These are phyloP conservation scores for Amorphotheca resinae DNA, from an alignment of 495 filamentous ascomycete species.

Conservation along the genomic window DNA sequence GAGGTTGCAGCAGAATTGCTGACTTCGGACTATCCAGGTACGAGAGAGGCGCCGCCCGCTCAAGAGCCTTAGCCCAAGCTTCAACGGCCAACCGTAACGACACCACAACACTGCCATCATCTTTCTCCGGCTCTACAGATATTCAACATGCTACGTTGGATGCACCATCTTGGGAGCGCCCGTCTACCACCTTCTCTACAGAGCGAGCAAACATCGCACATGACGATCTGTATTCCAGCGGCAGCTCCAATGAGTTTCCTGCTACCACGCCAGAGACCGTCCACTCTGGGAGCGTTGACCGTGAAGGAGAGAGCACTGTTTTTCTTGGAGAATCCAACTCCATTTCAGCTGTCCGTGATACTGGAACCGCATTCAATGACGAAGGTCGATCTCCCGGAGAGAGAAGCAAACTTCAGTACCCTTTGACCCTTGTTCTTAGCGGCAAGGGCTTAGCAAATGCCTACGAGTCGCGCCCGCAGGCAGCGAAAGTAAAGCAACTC, in stretches of 20 bases:
- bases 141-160: neutral
- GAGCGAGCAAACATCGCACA: neutral
- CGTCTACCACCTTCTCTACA: neutral
- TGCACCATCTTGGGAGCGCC: neutral
- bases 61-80: too few species aligned
- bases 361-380: neutral
- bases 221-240: neutral
- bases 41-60: neutral
- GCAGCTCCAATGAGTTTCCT: neutral
- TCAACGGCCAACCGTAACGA: too few species aligned
- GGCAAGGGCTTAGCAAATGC: neutral
- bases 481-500: constrained; percentile 19
- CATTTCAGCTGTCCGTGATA: neutral
- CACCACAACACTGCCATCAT: too few species aligned
- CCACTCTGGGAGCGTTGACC: neutral
- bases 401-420: neutral
- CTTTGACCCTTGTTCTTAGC: constrained; percentile 2
- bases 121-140: neutral
- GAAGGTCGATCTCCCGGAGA: neutral
- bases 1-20: neutral
- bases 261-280: neutral
- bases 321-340: constrained; percentile 8
- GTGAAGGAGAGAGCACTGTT: constrained; percentile 3
- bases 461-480: neutral
- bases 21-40: neutral